A percentile compares a stretch with the other conserved stretches of the same genome.
phyloP scores from a whole-genome alignment of 1,284 basidiomycete species.

The Irpex sp. region DNA sequence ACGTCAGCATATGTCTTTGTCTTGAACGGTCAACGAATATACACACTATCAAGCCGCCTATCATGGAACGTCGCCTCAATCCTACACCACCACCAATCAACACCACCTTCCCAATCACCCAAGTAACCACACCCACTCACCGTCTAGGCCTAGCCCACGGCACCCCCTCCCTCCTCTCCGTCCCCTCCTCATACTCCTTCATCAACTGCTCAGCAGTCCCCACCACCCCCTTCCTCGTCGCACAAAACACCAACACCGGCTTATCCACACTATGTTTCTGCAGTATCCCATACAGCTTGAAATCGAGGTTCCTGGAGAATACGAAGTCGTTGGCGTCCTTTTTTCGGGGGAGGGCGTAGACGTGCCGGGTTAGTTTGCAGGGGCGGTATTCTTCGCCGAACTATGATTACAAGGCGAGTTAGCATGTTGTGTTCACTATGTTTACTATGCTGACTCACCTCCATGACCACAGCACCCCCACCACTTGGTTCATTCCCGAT shows the following conservation, averaged over 20 bases:
- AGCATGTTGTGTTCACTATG: too few relatives aligned
- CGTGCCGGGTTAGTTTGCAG: slow-evolving; percentile 73
- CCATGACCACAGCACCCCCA: slow-evolving; percentile 64
- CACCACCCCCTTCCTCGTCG: slow-evolving; percentile 82
- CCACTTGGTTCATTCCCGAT: slow-evolving; percentile 53
- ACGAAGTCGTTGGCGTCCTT: slow-evolving; percentile 77
- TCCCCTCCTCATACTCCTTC: slow-evolving; percentile 64
- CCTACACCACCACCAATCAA: slow-evolving; percentile 28
- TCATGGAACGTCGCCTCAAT: slow-evolving; percentile 55
- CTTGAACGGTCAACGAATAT: background rate
- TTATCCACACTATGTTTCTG: slow-evolving; percentile 70
- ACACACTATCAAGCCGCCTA: slow-evolving; percentile 55
- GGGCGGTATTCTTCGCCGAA: slow-evolving; percentile 92
- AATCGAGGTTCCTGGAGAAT: slow-evolving; percentile 73
- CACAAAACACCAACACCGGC: slow-evolving; percentile 82
- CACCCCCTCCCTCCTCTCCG: slow-evolving; percentile 43
- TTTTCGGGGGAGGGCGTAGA: slow-evolving; percentile 57
- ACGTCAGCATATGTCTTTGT: background rate
- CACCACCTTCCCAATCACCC: too few relatives aligned
- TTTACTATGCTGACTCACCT: slow-evolving; percentile 39
- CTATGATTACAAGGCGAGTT: slow-evolving; percentile 39
- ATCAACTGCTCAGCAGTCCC: slow-evolving; percentile 71
- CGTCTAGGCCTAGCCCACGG: slow-evolving; percentile 62
- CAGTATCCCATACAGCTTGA: slow-evolving; percentile 68
- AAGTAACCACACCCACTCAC: too few relatives aligned